Percentiles rank a stretch among this genome's conserved stretches.
phyloP scores from a whole-genome alignment of 805 yeast species.

The Torulaspora quercuum region DNA sequence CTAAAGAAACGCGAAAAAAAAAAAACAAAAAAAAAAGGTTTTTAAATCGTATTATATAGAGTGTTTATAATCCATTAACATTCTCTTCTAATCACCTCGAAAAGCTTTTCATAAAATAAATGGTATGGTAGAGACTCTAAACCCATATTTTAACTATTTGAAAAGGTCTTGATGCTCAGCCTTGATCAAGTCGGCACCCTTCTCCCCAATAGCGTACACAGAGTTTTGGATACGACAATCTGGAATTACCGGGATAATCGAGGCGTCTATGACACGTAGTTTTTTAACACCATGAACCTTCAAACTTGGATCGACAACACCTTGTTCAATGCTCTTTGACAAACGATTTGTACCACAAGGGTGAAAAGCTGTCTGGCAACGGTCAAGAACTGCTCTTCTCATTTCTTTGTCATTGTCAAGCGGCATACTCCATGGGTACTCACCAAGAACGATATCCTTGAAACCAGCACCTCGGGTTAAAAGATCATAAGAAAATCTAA shows the following conservation, averaged over 20 bases:
- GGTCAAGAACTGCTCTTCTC: slow-evolving; percentile 33
- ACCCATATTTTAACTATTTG: too few species aligned
- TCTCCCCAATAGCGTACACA: slow-evolving; percentile 31
- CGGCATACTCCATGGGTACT: slow-evolving; percentile 35
- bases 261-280: slow-evolving; percentile 35
- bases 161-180: slow-evolving; percentile 18
- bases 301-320: slow-evolving; percentile 34
- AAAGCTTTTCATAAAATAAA: too few species aligned
- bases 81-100: too few species aligned
- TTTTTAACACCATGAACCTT: slow-evolving; percentile 32
- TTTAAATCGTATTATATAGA: too few species aligned
- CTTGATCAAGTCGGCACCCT: slow-evolving; percentile 32
- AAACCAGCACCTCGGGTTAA: slow-evolving; percentile 33
- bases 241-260: slow-evolving; percentile 35
- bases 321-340: slow-evolving; percentile 16
- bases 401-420: slow-evolving; percentile 33
- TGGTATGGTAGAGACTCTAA: too few species aligned
- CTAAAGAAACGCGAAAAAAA: too few species aligned
- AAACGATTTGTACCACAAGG: slow-evolving; percentile 35
- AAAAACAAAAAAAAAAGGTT: too few species aligned
- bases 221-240: slow-evolving; percentile 32
- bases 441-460: slow-evolving; percentile 32
- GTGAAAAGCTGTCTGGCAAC: slow-evolving; percentile 36
- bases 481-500: slow-evolving; percentile 32
- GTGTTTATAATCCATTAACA: too few species aligned